Conservation (phyloP, 2,329 filamentous ascomycete genomes). For the Dothistroma pini region DNA sequence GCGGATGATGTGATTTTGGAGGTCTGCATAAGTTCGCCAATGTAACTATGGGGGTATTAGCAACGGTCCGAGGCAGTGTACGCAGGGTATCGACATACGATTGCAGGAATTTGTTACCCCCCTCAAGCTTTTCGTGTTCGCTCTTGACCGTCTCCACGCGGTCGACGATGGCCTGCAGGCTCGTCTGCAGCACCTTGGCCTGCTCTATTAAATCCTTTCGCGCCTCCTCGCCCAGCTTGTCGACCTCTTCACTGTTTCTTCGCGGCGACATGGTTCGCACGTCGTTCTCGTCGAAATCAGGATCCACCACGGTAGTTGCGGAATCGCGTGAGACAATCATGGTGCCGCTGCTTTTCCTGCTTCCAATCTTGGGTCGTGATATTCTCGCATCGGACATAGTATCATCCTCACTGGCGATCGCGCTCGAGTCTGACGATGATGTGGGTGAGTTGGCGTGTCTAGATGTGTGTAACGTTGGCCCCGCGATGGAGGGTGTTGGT, state of each 20-base stretch:
- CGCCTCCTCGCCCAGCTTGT: conserved; percentile 80
- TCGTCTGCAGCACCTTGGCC: conserved; percentile 83
- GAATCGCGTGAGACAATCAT: conserved; percentile 67
- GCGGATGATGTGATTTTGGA: conserved; percentile 56
- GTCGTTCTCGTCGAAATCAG: conserved; percentile 71
- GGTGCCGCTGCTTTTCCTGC: conserved; percentile 72
- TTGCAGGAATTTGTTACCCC: conserved; percentile 93
- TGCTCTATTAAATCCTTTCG: conserved; percentile 66
- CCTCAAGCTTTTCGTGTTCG: conserved; percentile 95
- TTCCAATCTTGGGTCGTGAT: conserved; percentile 62
- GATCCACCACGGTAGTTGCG: conserved; percentile 60
- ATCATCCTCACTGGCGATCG: conserved; percentile 34
- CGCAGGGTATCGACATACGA: conserved; percentile 39
- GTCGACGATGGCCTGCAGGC: conserved; percentile 83
- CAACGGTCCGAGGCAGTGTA: conserved; percentile 1
- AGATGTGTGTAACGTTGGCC: conserved; percentile 17
- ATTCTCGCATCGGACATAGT: conserved; percentile 19
- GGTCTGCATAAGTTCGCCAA: conserved; percentile 87
- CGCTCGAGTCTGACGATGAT: conserved; percentile 31
- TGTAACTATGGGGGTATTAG: conserved; percentile 68
- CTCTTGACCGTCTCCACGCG: conserved; percentile 91
- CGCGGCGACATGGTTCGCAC: conserved; percentile 92
- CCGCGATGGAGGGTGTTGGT: conserved; percentile 24
- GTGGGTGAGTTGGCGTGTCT: conserved; percentile 18
- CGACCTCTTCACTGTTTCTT: conserved; percentile 84